Evolutionary conservation across 2,329 filamentous ascomycete species (phyloP).

Genomic region (Coniochaeta prunicola): DNA sequence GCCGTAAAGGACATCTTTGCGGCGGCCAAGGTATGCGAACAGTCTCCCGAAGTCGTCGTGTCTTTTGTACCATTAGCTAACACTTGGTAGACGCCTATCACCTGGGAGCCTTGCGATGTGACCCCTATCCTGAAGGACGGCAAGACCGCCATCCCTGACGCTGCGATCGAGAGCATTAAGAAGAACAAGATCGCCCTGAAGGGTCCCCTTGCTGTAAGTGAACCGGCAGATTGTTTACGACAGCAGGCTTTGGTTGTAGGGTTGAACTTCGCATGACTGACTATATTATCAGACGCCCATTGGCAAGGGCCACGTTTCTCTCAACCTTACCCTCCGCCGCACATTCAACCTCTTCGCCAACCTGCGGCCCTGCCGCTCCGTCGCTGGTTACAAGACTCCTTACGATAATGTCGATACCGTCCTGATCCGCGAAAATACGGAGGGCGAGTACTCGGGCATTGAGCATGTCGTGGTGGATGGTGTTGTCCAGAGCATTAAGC

Average conservation of each 20-base stretch:
- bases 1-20: slow-evolving; percentile 98
- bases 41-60: background rate
- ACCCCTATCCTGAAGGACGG: slow-evolving; percentile 90
- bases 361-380: slow-evolving; percentile 93
- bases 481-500: slow-evolving; percentile 98
- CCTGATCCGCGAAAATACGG: slow-evolving; percentile 98
- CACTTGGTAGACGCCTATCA: slow-evolving; percentile 65
- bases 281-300: slow-evolving; percentile 64
- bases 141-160: slow-evolving; percentile 89
- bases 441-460: slow-evolving; percentile 98
- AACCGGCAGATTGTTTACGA: background rate
- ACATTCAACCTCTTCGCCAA: slow-evolving; percentile 99
- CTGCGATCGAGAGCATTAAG: slow-evolving; percentile 86
- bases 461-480: slow-evolving; percentile 97
- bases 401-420: slow-evolving; percentile 97
- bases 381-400: slow-evolving; percentile 95
- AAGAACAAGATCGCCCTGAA: slow-evolving; percentile 97
- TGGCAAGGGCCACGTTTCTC: slow-evolving; percentile 97
- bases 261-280: slow-evolving; percentile 8
- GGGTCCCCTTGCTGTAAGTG: slow-evolving; percentile 84
- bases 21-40: slow-evolving; percentile 72
- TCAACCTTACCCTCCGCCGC: slow-evolving; percentile 95
- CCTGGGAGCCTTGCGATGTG: slow-evolving; percentile 97
- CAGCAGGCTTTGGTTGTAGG: background rate
- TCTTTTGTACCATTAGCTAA: slow-evolving; percentile 18